phyloP scores from a whole-genome alignment of 352 stramenopile genomes.

The Pythium phragmitis region DNA sequence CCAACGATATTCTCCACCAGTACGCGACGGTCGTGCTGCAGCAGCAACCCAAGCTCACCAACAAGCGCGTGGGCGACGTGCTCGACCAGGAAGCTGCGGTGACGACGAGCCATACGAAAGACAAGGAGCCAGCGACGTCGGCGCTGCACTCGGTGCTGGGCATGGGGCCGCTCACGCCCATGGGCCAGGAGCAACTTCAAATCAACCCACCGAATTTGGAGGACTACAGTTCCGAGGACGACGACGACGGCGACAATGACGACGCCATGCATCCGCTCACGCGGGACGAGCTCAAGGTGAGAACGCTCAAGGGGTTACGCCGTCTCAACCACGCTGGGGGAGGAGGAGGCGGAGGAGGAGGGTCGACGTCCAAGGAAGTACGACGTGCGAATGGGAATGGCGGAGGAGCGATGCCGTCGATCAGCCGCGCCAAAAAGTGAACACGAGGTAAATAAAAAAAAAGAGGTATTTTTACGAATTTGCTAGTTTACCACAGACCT shows the following conservation, averaged over 20 bases:
- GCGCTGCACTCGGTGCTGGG: slow-evolving; percentile 76
- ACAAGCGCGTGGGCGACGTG: slow-evolving; percentile 29
- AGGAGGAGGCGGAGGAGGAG: not conserved
- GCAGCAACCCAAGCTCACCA: slow-evolving; percentile 36
- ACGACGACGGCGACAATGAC: slow-evolving; percentile 84
- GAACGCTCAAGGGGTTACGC: slow-evolving; percentile 83
- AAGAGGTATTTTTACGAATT: not conserved
- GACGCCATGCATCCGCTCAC: slow-evolving; percentile 89
- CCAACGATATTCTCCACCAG: slow-evolving; percentile 91
- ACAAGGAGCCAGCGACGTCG: slow-evolving; percentile 7
- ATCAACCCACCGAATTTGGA: slow-evolving; percentile 94
- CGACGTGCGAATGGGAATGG: slow-evolving; percentile 26
- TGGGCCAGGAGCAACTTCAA: slow-evolving; percentile 89
- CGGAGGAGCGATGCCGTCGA: not conserved
- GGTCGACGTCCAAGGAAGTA: slow-evolving; percentile 31
- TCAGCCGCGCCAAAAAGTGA: slow-evolving; percentile 12
- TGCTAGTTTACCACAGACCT: slow-evolving; percentile 13
- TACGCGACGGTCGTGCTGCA: slow-evolving; percentile 55
- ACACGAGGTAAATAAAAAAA: not conserved
- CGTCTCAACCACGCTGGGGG: slow-evolving; percentile 46
- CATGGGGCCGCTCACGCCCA: slow-evolving; percentile 80
- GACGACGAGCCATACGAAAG: slow-evolving; percentile 25
- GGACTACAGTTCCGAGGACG: slow-evolving; percentile 93
- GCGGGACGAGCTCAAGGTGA: slow-evolving; percentile 90
- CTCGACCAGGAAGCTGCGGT: slow-evolving; percentile 38